A percentile compares a stretch with the other conserved stretches of the same genome.
Conservation (phyloP, 352 stramenopile genomes). For the Globisporangium cederbergense region DNA sequence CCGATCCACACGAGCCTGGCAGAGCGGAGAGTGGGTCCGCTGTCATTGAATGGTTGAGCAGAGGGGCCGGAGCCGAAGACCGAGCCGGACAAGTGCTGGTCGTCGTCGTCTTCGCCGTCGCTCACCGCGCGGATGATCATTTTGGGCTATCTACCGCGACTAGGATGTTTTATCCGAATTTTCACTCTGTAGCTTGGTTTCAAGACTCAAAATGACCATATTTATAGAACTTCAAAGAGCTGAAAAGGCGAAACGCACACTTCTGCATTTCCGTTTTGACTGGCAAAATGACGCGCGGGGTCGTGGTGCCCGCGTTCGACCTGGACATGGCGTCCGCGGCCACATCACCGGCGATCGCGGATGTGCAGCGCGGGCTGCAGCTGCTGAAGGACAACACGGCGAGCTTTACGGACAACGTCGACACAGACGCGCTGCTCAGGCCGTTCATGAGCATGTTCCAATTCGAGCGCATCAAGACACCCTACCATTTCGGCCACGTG, state of each 20-base stretch:
- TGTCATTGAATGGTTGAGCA: not conserved
- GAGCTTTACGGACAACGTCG: constrained; percentile 23
- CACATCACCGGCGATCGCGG: constrained; percentile 15
- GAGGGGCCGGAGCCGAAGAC: constrained; percentile 21
- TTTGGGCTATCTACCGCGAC: not conserved
- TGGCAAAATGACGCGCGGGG: constrained; percentile 10
- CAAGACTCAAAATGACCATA: no score
- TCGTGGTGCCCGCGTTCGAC: constrained; percentile 18
- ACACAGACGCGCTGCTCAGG: constrained; percentile 30
- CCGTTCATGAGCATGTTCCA: constrained; percentile 65
- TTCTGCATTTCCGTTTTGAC: not conserved
- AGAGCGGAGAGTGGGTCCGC: not conserved
- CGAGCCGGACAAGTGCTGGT: constrained; percentile 7
- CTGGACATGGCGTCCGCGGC: constrained; percentile 28
- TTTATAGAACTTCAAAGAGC: not conserved
- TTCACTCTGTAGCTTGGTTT: no score
- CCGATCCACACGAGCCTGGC: constrained; percentile 47
- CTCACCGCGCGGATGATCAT: constrained; percentile 81
- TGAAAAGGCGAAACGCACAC: not conserved
- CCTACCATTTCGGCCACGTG: constrained; percentile 34
- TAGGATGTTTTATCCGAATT: no score
- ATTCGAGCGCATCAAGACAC: constrained; percentile 60
- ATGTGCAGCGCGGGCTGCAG: constrained; percentile 28
- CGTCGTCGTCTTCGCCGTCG: constrained; percentile 47
- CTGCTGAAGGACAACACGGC: constrained; percentile 27